These are phyloP conservation scores for Aureobasidium sp. DNA, from an alignment of 2,329 filamentous ascomycete genomes.

Conservation along the genomic window DNA sequence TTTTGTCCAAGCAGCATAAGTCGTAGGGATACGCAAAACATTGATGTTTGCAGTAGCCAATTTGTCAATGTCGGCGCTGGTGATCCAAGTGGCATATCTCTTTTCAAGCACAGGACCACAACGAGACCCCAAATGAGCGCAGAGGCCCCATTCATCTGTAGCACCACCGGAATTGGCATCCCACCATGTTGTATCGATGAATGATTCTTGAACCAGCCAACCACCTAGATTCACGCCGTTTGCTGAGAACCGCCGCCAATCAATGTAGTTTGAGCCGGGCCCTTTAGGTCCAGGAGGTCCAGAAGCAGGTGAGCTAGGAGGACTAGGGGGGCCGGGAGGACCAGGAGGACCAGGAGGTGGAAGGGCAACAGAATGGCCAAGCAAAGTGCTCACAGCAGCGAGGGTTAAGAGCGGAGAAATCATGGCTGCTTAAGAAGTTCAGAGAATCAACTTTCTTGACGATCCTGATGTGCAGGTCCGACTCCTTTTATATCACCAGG, in stretches of 20 bases:
- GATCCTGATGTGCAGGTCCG: not conserved
- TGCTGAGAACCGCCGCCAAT: constrained; percentile 27
- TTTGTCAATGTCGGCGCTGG: not conserved
- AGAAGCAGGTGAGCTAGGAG: not conserved
- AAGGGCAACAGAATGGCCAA: not conserved
- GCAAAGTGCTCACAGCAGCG: not conserved
- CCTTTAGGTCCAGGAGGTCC: no score
- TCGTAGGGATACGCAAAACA: not conserved
- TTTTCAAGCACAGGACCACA: constrained; percentile 26
- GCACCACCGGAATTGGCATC: not conserved
- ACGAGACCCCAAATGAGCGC: constrained; percentile 32
- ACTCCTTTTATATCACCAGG: not conserved
- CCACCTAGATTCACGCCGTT: constrained; percentile 34
- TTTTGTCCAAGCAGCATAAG: not conserved
- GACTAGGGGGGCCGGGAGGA: not conserved
- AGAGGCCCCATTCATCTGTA: constrained; percentile 40
- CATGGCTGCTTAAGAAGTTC: not conserved
- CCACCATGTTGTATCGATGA: not conserved
- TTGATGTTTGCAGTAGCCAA: not conserved
- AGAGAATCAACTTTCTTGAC: not conserved
- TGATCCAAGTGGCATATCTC: constrained; percentile 33
- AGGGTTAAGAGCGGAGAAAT: not conserved
- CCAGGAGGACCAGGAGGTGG: not conserved
- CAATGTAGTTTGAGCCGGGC: not conserved
- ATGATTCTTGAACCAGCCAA: constrained; percentile 36